Conservation (phyloP, 176 grass and related monocot species). For the Zea luxurians region DNA sequence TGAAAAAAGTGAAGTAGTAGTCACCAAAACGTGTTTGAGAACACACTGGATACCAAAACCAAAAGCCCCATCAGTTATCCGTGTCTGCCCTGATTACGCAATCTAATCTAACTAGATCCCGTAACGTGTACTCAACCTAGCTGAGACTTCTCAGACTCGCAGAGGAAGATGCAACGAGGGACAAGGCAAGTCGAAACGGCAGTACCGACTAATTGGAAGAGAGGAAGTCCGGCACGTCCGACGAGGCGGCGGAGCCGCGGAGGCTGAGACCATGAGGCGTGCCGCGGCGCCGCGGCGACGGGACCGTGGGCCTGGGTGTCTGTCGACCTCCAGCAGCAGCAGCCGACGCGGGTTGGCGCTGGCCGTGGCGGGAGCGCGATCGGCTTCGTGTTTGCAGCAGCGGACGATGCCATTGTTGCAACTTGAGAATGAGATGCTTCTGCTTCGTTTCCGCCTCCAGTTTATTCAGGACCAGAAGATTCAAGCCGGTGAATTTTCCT, state of each 20-base stretch:
- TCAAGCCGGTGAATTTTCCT: background rate
- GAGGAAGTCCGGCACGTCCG: slow-evolving; percentile 84
- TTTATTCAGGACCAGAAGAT: slow-evolving; percentile 31
- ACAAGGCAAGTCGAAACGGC: background rate
- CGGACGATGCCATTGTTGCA: slow-evolving; percentile 41
- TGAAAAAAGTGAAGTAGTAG: background rate
- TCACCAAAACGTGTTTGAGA: background rate
- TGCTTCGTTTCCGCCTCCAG: background rate
- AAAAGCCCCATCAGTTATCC: background rate
- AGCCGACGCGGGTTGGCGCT: background rate
- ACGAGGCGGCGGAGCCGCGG: slow-evolving; percentile 47
- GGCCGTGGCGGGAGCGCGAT: slow-evolving; percentile 20
- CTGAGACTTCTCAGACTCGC: background rate
- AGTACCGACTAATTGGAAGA: slow-evolving; percentile 69
- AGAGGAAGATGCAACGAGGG: background rate
- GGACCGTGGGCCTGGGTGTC: background rate
- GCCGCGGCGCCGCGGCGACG: background rate
- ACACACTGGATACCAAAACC: background rate
- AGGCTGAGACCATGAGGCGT: slow-evolving; percentile 32
- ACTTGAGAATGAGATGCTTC: background rate
- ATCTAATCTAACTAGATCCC: background rate
- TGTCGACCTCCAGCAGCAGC: background rate
- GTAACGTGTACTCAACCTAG: background rate
- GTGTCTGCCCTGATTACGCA: slow-evolving; percentile 15
- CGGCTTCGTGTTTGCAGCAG: slow-evolving; percentile 33